These are phyloP conservation scores for Globisporangium nunn DNA, from an alignment of 352 stramenopile species.

Conservation along the genomic window DNA sequence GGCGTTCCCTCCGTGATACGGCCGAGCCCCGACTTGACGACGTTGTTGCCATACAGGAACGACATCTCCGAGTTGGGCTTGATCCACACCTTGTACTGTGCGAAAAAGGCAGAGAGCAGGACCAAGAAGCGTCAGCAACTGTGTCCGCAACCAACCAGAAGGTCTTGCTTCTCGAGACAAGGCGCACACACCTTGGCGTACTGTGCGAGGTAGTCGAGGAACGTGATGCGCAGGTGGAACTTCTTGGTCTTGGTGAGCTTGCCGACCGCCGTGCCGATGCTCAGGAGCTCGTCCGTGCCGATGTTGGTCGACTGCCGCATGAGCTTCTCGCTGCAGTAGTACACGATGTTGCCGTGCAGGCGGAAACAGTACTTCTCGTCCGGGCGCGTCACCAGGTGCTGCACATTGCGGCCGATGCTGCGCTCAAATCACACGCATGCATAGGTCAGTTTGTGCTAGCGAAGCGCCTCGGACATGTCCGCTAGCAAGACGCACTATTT, in stretches of 20 bases:
- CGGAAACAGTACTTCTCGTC: conserved; percentile 98
- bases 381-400: conserved; percentile 94
- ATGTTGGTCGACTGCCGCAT: conserved; percentile 96
- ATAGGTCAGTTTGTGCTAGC: not conserved
- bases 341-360: conserved; percentile 95
- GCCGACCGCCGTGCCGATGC: conserved; percentile 95
- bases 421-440: not conserved
- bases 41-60: conserved; percentile 99
- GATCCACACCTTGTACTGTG: conserved; percentile 98
- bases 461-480: too few relatives aligned
- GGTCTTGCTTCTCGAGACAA: not conserved
- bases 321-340: conserved; percentile 96
- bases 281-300: conserved; percentile 91
- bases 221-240: conserved; percentile 98
- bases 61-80: conserved; percentile 99
- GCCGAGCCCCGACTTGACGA: conserved; percentile 96
- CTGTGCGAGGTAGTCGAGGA: conserved; percentile 97
- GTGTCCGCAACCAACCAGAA: not conserved
- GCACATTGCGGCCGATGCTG: conserved; percentile 94
- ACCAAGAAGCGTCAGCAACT: not conserved
- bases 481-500: conserved; percentile 84
- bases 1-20: conserved; percentile 97
- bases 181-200: conserved; percentile 88
- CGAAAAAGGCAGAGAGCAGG: not conserved
- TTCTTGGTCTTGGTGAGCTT: conserved; percentile 99